Evolutionary conservation across 2,329 filamentous ascomycete species (phyloP).

Genomic region (Metarhizium anisopliae): DNA sequence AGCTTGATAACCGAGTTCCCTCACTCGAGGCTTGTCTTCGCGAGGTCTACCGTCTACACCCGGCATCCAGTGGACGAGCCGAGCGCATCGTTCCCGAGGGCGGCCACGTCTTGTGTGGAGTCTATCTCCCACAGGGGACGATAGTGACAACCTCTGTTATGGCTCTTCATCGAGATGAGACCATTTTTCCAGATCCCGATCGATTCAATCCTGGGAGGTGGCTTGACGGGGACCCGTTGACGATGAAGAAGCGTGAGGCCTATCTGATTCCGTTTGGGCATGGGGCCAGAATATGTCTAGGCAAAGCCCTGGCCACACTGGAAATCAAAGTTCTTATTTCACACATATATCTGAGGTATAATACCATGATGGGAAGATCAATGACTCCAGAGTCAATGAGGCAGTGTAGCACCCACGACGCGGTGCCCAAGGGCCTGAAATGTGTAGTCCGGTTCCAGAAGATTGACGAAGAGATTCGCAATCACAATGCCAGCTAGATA

Average conservation of each 20-base stretch:
- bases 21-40: conserved; percentile 5
- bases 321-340: conserved; percentile 6
- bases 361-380: neutral
- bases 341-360: neutral
- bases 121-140: conserved; percentile 1
- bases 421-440: neutral
- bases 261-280: conserved; percentile 7
- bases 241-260: neutral
- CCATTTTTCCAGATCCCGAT: conserved; percentile 4
- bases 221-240: neutral
- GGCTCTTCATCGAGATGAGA: conserved; percentile 4
- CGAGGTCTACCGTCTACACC: conserved; percentile 7
- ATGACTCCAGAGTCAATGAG: conserved; percentile 1
- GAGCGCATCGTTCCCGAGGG: conserved; percentile 7
- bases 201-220: conserved; percentile 2
- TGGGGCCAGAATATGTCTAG: conserved; percentile 5
- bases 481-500: neutral
- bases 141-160: conserved; percentile 3
- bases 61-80: conserved; percentile 6
- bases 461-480: too few species aligned
- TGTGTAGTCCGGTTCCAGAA: conserved; percentile 2
- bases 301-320: conserved; percentile 6
- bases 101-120: neutral
- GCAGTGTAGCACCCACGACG: conserved; percentile 8
- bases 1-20: conserved; percentile 1